Base-by-base conservation (phyloP, 2,329 filamentous ascomycete genomes). In the Esteya vermicola region DNA sequence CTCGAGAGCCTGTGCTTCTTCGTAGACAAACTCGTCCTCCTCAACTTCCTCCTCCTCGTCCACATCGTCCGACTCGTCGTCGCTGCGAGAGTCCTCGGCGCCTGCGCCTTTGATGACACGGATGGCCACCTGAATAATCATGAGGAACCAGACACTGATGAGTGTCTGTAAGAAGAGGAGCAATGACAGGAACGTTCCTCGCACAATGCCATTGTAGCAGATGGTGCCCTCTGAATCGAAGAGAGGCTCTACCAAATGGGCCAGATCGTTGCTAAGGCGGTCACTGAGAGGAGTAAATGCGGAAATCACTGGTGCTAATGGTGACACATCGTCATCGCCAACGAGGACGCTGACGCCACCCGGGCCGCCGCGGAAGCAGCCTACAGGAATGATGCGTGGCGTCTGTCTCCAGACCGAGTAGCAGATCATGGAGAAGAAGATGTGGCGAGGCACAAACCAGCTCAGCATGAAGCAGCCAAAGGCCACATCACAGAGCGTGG, bases 21-120 rank as follows among this genome's bases (percentile, higher is more conserved):
- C 39, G 43, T 71, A 72, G 38, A 68, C 57, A 41, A 60, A 65
- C 46, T 70, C 64, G n/a, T 71, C 78, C 44, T 81, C 71, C 50
- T 77, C 73, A 20, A 58, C 57, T 36, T 61, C 68, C 45, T 72
- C 66, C 13, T 67, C 64, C 20, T 68, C 66, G 14, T 68, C 67
- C 20, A 75, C 75, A 3, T 72, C 78, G 19, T 78, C 83, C 6
- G 64, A 81, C 59, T 93, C 86, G 47, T 85, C 85, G 50, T 95
- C 89, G 47, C 85, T 93, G 41, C 91, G 77, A 16, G 76, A 72
- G 54, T 98, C 91, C 47, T 95, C 86, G 6, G 89, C 86, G 25
- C 75, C 68, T 28, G 70, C 73, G 25, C 89, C 88, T 38, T 70
- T 72, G 27, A 96, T 55, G 6, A 96, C 86, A 45, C 80, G 78